Conservation (phyloP, 768 basidiomycete genomes). For the Boletus rubescentipes region DNA sequence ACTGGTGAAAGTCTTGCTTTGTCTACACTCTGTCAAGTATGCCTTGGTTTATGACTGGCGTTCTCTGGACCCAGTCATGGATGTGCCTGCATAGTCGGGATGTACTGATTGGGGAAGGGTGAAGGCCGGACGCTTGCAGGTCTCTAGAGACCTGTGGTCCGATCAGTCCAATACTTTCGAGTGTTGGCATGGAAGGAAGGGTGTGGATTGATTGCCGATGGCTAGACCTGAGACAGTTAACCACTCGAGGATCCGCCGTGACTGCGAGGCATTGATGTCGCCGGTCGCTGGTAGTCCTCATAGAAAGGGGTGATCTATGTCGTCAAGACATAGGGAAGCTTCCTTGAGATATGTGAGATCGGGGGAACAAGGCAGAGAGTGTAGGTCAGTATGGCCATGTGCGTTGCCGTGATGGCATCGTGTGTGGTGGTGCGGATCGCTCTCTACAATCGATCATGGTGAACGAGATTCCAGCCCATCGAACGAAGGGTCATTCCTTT, state of each 20-base stretch:
- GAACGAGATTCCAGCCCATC: too few relatives aligned
- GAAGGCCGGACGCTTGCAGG: not conserved
- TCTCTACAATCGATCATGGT: too few relatives aligned
- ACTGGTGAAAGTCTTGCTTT: too few relatives aligned
- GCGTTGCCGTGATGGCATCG: too few relatives aligned
- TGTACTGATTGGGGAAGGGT: not conserved
- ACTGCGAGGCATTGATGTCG: not conserved
- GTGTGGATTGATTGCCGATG: constrained; percentile 8
- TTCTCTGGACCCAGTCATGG: too few relatives aligned
- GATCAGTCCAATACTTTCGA: not conserved
- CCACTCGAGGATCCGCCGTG: constrained; percentile 21
- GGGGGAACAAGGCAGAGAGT: not conserved
- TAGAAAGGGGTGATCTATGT: not conserved
- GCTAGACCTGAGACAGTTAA: constrained; percentile 2
- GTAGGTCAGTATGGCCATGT: too few relatives aligned
- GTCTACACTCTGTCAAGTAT: too few relatives aligned
- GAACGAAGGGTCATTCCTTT: too few relatives aligned
- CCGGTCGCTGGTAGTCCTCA: constrained; percentile 4
- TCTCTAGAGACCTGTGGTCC: not conserved
- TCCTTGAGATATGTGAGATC: constrained; percentile 1
- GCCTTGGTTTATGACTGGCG: too few relatives aligned
- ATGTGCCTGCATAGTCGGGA: too few relatives aligned
- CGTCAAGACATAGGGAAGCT: not conserved
- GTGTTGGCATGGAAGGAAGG: not conserved
- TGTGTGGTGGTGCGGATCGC: too few relatives aligned